Conservation (phyloP, 164 flowering plant genomes). For the Brasenia schreberi region DNA sequence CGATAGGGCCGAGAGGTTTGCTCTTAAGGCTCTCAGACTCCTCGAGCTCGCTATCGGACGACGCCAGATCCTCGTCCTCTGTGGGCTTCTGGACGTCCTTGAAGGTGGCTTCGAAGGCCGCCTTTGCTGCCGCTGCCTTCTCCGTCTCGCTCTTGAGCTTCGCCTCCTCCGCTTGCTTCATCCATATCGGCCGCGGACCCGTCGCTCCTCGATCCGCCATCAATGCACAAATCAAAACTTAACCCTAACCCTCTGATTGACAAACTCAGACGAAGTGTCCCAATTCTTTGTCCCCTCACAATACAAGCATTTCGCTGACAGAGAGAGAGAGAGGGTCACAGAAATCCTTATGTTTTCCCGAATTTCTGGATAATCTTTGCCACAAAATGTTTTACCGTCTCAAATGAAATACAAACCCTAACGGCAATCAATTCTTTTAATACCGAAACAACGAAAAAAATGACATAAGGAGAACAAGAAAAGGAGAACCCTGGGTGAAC, state of each 20-base stretch:
- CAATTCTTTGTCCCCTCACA: too few relatives aligned
- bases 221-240: neutral
- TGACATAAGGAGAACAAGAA: too few relatives aligned
- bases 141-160: slow-evolving; percentile 89
- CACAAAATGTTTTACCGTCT: neutral
- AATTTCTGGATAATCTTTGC: neutral
- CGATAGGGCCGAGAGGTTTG: slow-evolving; percentile 84
- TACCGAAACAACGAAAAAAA: neutral
- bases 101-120: slow-evolving; percentile 98
- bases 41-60: slow-evolving; percentile 60
- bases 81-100: slow-evolving; percentile 38
- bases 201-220: slow-evolving; percentile 46
- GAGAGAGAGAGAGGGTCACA: too few relatives aligned
- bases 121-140: slow-evolving; percentile 90
- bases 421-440: neutral
- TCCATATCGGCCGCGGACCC: slow-evolving; percentile 65
- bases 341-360: neutral
- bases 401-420: neutral
- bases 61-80: slow-evolving; percentile 14
- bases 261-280: too few relatives aligned
- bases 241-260: neutral
- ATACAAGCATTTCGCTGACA: too few relatives aligned
- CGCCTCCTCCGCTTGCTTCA: slow-evolving; percentile 96
- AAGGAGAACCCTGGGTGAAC: neutral
- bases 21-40: slow-evolving; percentile 36